Evolutionary conservation across 495 filamentous ascomycete species (phyloP).

Genomic region (Aspergillus wentii): DNA sequence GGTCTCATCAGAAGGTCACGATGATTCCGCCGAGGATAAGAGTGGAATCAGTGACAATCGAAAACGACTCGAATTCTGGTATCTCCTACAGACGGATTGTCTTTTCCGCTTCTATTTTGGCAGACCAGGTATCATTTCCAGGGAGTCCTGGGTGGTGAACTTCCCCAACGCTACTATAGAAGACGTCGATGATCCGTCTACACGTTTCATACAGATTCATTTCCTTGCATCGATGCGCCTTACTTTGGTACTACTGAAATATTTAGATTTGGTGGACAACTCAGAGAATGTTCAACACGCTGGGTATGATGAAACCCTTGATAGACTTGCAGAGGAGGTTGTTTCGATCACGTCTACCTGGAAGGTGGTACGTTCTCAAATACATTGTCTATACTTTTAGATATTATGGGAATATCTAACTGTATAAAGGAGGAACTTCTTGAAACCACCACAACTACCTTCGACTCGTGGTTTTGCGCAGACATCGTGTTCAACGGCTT

Average conservation of each 20-base stretch:
- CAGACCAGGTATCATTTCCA: conserved; percentile 11
- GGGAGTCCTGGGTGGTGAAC: conserved; percentile 17
- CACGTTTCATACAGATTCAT: conserved; percentile 16
- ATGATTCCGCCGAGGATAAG: not conserved
- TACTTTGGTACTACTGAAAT: conserved; percentile 11
- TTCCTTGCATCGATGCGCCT: conserved; percentile 21
- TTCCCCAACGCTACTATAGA: conserved; percentile 16
- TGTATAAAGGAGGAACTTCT: conserved; percentile 11
- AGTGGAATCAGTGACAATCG: conserved; percentile 11
- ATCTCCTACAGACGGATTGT: conserved; percentile 14
- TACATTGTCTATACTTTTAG: not conserved
- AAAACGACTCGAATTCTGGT: conserved; percentile 22
- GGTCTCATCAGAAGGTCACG: not conserved
- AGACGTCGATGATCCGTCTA: conserved; percentile 10
- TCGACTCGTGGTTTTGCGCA: conserved; percentile 15
- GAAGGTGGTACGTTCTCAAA: conserved; percentile 7
- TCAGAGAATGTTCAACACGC: not conserved
- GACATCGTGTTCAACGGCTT: conserved; percentile 17
- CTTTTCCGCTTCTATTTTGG: conserved; percentile 15
- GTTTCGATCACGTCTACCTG: conserved; percentile 12
- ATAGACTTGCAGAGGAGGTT: conserved; percentile 10
- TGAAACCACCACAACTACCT: conserved; percentile 7
- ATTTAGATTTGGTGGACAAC: conserved; percentile 8
- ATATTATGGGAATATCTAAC: no score
- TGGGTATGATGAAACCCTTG: conserved; percentile 6